Conservation (phyloP, 148 eudicot genomes). For the Dysphania ambrosioides region DNA sequence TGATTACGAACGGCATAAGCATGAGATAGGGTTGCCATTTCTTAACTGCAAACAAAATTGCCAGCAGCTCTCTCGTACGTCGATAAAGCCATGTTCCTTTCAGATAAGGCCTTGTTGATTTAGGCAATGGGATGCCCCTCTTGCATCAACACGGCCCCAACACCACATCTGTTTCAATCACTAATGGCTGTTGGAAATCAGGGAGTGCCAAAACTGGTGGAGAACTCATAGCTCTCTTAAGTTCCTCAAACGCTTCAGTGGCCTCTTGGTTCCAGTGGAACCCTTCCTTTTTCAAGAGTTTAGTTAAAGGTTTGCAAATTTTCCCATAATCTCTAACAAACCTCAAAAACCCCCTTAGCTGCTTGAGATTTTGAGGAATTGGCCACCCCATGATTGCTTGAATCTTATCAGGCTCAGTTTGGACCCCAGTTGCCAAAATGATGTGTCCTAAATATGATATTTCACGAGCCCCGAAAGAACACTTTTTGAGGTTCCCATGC, state of each 20-base stretch:
- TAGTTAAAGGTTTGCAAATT: background rate
- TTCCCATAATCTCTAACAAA: background rate
- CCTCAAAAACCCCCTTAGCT: background rate
- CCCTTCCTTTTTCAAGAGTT: background rate
- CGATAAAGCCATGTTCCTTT: background rate
- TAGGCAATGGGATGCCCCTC: background rate
- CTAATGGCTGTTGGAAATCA: background rate
- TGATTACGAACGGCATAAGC: background rate
- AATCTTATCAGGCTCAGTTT: background rate
- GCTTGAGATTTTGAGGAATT: background rate
- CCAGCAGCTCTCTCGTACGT: background rate
- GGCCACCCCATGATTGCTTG: background rate
- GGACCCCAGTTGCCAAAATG: background rate
- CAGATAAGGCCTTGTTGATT: background rate
- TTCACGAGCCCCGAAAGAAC: background rate
- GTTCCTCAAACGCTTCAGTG: background rate
- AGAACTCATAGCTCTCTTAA: fast-evolving
- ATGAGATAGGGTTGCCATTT: background rate
- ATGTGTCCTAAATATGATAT: background rate
- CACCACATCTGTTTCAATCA: background rate
- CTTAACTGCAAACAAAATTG: background rate
- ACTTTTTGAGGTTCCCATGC: background rate
- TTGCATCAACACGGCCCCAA: background rate
- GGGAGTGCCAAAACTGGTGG: background rate
- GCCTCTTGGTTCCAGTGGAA: background rate